phyloP scores from a whole-genome alignment of 2,329 filamentous ascomycete species.

The Diaporthe sp. region DNA sequence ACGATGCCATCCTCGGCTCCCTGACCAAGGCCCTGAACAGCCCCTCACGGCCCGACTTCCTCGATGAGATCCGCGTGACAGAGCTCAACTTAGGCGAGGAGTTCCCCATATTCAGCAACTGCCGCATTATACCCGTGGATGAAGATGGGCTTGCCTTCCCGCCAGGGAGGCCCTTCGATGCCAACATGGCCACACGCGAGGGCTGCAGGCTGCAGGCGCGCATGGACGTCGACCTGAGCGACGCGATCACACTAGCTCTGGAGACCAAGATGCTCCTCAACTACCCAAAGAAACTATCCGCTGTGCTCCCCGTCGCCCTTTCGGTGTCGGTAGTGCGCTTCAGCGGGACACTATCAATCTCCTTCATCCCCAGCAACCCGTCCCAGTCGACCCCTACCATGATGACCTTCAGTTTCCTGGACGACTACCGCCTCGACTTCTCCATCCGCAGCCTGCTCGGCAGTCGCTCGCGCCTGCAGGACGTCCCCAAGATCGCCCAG shows the following conservation, averaged over 20 bases:
- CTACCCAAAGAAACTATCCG: slow-evolving; percentile 90
- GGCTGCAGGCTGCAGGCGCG: slow-evolving; percentile 89
- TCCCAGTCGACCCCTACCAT: slow-evolving; percentile 82
- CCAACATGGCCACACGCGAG: slow-evolving; percentile 65
- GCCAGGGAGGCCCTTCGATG: slow-evolving; percentile 64
- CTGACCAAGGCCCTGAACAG: slow-evolving; percentile 90
- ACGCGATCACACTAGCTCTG: slow-evolving; percentile 93
- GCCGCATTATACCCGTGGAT: slow-evolving; percentile 91
- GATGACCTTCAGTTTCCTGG: slow-evolving; percentile 93
- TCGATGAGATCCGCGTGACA: slow-evolving; percentile 93
- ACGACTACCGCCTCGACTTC: slow-evolving; percentile 88
- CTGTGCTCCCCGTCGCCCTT: slow-evolving; percentile 90
- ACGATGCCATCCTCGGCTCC: slow-evolving; percentile 89
- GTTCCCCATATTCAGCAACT: slow-evolving; percentile 99
- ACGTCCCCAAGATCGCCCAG: slow-evolving; percentile 90
- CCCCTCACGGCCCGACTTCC: slow-evolving; percentile 86
- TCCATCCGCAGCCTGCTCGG: slow-evolving; percentile 85
- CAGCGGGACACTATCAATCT: slow-evolving; percentile 93
- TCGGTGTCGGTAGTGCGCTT: slow-evolving; percentile 94
- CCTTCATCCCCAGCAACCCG: slow-evolving; percentile 85
- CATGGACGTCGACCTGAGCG: slow-evolving; percentile 97
- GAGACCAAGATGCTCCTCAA: slow-evolving; percentile 96
- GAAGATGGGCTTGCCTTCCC: slow-evolving; percentile 77
- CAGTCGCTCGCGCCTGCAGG: slow-evolving; percentile 82
- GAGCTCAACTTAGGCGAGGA: slow-evolving; percentile 96